These are phyloP conservation scores for Aspergillus bombycis DNA, from an alignment of 2,329 filamentous ascomycete species.

Conservation along the genomic window DNA sequence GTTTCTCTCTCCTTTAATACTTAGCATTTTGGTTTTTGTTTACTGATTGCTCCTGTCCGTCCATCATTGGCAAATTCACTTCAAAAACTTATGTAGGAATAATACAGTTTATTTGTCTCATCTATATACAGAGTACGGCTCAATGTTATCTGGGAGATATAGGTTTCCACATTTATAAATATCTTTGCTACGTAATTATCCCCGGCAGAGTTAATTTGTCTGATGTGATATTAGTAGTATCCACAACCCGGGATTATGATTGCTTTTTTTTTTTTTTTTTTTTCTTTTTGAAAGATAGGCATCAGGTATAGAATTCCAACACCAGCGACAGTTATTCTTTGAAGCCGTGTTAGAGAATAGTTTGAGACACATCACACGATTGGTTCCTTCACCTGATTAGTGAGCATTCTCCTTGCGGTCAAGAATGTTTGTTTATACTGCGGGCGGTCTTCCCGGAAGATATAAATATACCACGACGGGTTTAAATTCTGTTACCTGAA, in stretches of 20 bases:
- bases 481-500: background rate
- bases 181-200: background rate
- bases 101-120: background rate
- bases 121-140: background rate
- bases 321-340: background rate
- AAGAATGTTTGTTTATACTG: background rate
- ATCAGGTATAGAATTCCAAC: background rate
- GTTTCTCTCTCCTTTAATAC: background rate
- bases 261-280: background rate
- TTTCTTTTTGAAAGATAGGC: background rate
- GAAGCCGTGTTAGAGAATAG: background rate
- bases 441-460: background rate
- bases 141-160: background rate
- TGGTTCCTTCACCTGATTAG: background rate
- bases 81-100: background rate
- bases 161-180: conserved; percentile 1
- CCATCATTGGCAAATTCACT: background rate
- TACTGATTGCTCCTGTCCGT: background rate
- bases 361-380: background rate
- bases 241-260: background rate
- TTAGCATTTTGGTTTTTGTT: background rate
- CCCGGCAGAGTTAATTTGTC: background rate
- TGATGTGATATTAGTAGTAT: background rate
- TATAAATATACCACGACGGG: background rate
- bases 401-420: background rate